Conservation (phyloP, 2,329 filamentous ascomycete genomes). For the Colletotrichum sp. region DNA sequence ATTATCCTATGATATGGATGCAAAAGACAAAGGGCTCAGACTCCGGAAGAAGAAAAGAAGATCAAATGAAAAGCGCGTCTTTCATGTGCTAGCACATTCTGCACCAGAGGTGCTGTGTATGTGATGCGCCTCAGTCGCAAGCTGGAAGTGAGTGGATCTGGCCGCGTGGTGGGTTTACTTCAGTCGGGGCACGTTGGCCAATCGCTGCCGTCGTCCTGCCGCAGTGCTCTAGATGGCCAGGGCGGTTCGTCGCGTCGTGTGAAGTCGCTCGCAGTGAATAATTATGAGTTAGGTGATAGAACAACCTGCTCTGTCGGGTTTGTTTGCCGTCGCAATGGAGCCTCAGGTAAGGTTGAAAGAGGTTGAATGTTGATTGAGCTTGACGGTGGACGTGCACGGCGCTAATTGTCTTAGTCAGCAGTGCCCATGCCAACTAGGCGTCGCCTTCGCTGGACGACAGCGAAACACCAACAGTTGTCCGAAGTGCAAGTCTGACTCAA, state of each 20-base stretch:
- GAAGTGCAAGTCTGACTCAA: neutral
- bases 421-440: neutral
- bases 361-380: conserved; percentile 17
- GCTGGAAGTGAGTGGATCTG: conserved; percentile 5
- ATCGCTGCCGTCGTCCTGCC: neutral
- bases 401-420: conserved; percentile 10
- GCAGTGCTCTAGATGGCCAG: neutral
- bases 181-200: neutral
- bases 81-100: conserved; percentile 5
- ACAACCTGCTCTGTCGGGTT: neutral
- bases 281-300: neutral
- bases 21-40: neutral
- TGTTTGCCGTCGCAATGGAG: conserved; percentile 2
- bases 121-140: neutral
- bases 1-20: neutral
- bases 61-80: neutral
- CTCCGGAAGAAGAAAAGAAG: neutral
- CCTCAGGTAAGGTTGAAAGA: neutral
- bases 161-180: conserved; percentile 1
- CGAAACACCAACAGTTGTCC: neutral
- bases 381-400: neutral
- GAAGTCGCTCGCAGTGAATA: neutral
- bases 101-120: neutral
- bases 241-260: neutral
- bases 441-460: neutral